Evolutionary conservation across 768 basidiomycete species (phyloP), one percentile per base, ranked within the genome.

Genomic region (Postia placenta): DNA sequence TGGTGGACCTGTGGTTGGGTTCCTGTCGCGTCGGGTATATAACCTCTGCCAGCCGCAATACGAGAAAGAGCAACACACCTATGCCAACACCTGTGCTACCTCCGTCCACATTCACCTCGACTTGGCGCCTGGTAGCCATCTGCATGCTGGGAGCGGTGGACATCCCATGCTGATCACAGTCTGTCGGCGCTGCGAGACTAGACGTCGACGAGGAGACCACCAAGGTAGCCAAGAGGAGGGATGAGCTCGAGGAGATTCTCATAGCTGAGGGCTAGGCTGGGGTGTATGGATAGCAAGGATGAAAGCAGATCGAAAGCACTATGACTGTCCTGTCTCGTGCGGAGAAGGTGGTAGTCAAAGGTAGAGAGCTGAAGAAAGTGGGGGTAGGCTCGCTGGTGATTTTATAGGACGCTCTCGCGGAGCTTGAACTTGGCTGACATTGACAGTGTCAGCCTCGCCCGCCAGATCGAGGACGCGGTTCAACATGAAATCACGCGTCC

Each of bases 171-270:
- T 25, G 14, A n/a, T 47, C 49, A 33, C 41, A 14, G 27, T 56
- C 55, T 6, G 60, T 48, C 7, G 66, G 66, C 1, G 64, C 64
- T 2, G 66, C 66, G 38, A 67, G 48, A 28, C 52, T 52, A 25
- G 58, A 56, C 1, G 64, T 52, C n/a, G 66, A 64, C 0, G 65
- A 61, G 3, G 61, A 56, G 28, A 59, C 50, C 15, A 64, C 66
- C 40, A 67, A 56, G 15, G 62, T 56, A 6, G 64, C 65, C 35
- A 67, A 50, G 47, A 67, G 14, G 37, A 67, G 36, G n/a, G 66
- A 67, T 39, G 66, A 66, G 57, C 65, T 64, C 35, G 63, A 47
- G 2, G 62, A 56, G 43, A 66, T 40, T 47, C 54, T 62, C 66
- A 67, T 67, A 52, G 36, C 48, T 50, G 45, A 43, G 15, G 47